Conservation (phyloP, 192 early-diverging fungal genomes). For the Coemansia sp. region DNA sequence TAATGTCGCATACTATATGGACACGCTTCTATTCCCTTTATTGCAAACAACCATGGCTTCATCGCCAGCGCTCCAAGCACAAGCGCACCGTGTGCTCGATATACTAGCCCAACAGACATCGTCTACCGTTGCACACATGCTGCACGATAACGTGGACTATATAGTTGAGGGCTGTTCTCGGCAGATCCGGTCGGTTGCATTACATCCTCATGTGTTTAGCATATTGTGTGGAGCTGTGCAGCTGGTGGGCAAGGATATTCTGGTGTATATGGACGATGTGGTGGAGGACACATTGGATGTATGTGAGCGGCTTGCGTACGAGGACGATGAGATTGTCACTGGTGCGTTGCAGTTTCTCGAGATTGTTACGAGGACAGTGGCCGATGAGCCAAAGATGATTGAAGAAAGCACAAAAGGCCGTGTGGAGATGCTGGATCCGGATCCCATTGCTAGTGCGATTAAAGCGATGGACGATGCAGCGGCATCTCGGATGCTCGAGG, state of each 20-base stretch:
- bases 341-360: slow-evolving; percentile 36
- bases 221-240: slow-evolving; percentile 28
- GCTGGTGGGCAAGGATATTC: slow-evolving; percentile 27
- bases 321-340: slow-evolving; percentile 8
- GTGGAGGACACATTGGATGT: slow-evolving; percentile 48
- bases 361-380: slow-evolving; percentile 26
- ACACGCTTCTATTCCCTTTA: slow-evolving; percentile 41
- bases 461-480: slow-evolving; percentile 23
- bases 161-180: slow-evolving; percentile 46
- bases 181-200: slow-evolving; percentile 31
- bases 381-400: not conserved
- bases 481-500: slow-evolving; percentile 3
- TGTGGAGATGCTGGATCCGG: not conserved
- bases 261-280: slow-evolving; percentile 48
- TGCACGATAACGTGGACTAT: slow-evolving; percentile 40
- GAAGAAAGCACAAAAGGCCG: not conserved
- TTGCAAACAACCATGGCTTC: slow-evolving; percentile 16
- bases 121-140: slow-evolving; percentile 18
- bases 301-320: slow-evolving; percentile 25
- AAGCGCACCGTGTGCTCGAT: slow-evolving; percentile 19
- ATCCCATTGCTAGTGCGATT: slow-evolving; percentile 27
- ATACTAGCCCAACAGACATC: slow-evolving; percentile 20
- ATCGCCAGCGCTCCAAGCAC: slow-evolving; percentile 18
- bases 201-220: slow-evolving; percentile 30
- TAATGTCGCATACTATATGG: slow-evolving; percentile 31